Conservation (phyloP, 2,329 filamentous ascomycete genomes). For the Claviceps maximensis region DNA sequence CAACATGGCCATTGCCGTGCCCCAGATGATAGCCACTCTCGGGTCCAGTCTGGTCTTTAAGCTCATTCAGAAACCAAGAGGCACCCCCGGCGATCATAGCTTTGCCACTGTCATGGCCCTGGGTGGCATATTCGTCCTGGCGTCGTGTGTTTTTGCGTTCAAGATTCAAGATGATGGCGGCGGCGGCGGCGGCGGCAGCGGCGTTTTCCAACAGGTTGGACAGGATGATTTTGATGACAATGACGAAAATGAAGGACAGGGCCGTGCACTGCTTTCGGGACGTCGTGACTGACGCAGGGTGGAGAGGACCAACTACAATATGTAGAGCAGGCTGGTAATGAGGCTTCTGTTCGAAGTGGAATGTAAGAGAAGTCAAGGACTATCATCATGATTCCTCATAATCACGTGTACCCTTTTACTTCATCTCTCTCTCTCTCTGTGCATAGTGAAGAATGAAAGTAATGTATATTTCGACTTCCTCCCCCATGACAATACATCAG, state of each 20-base stretch:
- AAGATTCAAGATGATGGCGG: conserved; percentile 48
- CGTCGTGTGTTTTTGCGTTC: conserved; percentile 61
- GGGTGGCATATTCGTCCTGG: conserved; percentile 64
- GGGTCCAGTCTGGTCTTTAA: conserved; percentile 76
- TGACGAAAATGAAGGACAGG: conserved; percentile 23
- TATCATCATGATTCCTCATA: no score
- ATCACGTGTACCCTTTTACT: no score
- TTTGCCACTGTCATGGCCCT: conserved; percentile 78
- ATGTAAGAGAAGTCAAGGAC: no score
- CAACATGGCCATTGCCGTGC: conserved; percentile 85
- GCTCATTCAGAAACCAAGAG: conserved; percentile 74
- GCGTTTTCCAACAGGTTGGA: conserved; percentile 5
- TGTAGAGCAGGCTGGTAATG: neutral
- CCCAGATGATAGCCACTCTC: conserved; percentile 81
- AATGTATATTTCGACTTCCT: neutral
- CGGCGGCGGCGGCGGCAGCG: no score
- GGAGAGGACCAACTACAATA: neutral
- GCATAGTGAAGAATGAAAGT: neutral
- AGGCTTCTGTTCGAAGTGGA: no score
- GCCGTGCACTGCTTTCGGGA: conserved; percentile 1
- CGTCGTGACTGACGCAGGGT: neutral
- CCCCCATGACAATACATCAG: no score
- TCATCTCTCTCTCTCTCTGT: no score
- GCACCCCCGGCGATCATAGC: conserved; percentile 71
- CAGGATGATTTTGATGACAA: neutral